Evolutionary conservation across 2,329 filamentous ascomycete species (phyloP).

Genomic region (Fusarium dimerum): DNA sequence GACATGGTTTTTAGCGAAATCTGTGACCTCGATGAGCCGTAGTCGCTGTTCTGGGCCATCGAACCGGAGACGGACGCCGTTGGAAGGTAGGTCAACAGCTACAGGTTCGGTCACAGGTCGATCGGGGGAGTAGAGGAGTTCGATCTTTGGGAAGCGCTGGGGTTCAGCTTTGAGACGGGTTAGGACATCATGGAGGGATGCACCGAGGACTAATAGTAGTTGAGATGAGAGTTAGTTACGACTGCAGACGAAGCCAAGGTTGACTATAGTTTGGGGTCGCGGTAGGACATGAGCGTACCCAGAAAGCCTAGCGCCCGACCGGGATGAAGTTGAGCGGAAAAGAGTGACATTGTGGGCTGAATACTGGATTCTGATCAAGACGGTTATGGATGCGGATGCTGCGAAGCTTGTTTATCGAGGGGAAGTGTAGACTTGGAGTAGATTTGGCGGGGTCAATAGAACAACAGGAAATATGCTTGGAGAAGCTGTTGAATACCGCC

Average conservation of each 20-base stretch:
- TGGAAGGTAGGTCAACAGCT: slow-evolving; percentile 73
- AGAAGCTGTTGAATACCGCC: not conserved
- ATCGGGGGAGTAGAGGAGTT: slow-evolving; percentile 77
- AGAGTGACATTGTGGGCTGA: slow-evolving; percentile 45
- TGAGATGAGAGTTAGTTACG: not conserved
- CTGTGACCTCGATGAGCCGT: slow-evolving; percentile 84
- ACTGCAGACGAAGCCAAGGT: not conserved
- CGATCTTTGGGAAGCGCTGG: slow-evolving; percentile 77
- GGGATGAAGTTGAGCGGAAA: slow-evolving; percentile 65
- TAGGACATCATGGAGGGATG: slow-evolving; percentile 86
- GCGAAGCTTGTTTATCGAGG: not conserved
- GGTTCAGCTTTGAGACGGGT: slow-evolving; percentile 87
- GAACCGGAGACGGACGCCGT: slow-evolving; percentile 88
- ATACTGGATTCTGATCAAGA: not conserved
- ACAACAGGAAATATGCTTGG: not conserved
- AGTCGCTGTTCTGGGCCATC: slow-evolving; percentile 91
- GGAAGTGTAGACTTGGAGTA: not conserved
- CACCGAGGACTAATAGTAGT: slow-evolving; percentile 70
- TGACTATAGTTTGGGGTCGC: not conserved
- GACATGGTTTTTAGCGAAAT: slow-evolving; percentile 84
- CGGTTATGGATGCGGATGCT: not conserved
- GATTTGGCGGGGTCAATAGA: not conserved
- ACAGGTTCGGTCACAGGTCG: slow-evolving; percentile 76
- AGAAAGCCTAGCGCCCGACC: slow-evolving; percentile 67
- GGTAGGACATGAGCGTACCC: slow-evolving; percentile 33